Evolutionary conservation across 371 early-diverging fungal species (phyloP), one percentile per base, ranked within the genome.

Genomic region (Paraphysoderma sedebokerense): DNA sequence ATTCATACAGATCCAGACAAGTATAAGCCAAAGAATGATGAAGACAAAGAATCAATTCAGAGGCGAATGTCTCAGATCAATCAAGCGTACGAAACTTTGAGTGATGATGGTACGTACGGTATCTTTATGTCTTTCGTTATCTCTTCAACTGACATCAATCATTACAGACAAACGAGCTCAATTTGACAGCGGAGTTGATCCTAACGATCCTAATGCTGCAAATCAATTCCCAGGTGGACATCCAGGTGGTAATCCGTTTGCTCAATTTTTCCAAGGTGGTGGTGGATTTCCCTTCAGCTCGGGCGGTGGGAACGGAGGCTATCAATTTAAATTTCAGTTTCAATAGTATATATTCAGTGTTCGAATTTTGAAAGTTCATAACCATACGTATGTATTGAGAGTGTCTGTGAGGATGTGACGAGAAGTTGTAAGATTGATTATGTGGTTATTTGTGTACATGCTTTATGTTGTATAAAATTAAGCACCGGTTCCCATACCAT

Each of bases 1-100:
- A n/a, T n/a, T n/a, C n/a, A n/a, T n/a, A n/a, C n/a, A n/a, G n/a
- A 88, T 54, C 93, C 93, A 6, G 93, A 93, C 58, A 88, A 85
- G 44, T 85, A 89, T 13, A 87, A 90, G 9, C 55, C 85, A 52
- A 38, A 66, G 9, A 68, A 76, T 50, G 85, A 87, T 11, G 61
- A 77, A 37, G 92, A 85, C 12, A 75, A 82, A 57, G 70, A 70
- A n/a, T n/a, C n/a, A n/a, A n/a, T n/a, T n/a, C n/a, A n/a, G n/a
- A n/a, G n/a, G 55, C 87, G 86, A 70, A 92, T 93, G 92, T 76
- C 82, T 12, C 84, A 84, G 13, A 77, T 95, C 53, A 95, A 93
- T 53, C 77, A 81, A 53, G 93, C 98, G 1, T 88, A 92, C 58
- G 88, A 87, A 65, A 82, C 90, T 1, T 59, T 95, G 44, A 77